These are phyloP conservation scores for Phytophthora vignae DNA, from an alignment of 352 stramenopile species.

Conservation along the genomic window DNA sequence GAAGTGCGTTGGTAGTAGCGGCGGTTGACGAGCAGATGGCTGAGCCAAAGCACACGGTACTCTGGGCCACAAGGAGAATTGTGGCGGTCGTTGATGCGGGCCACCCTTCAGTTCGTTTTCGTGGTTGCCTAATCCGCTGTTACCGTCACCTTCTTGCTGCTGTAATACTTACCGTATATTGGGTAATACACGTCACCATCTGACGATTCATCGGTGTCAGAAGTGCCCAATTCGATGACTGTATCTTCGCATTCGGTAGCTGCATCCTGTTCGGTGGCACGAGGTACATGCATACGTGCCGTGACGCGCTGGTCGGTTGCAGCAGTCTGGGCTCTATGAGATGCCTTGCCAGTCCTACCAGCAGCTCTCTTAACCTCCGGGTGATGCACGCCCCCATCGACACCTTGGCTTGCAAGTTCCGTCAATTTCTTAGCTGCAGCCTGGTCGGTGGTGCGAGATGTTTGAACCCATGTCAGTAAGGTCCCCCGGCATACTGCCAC, in stretches of 20 bases:
- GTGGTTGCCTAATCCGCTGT: not conserved
- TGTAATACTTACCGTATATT: not conserved
- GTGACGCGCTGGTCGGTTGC: not conserved
- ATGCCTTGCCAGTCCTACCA: too few species aligned
- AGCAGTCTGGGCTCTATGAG: too few species aligned
- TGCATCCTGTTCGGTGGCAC: not conserved
- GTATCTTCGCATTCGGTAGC: not conserved
- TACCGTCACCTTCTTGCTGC: not conserved
- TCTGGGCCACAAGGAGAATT: not conserved
- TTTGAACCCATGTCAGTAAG: not conserved
- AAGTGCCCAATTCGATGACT: not conserved
- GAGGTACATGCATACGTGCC: not conserved
- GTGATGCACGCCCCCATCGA: too few species aligned
- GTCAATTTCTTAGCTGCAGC: too few species aligned
- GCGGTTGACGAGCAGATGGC: not conserved
- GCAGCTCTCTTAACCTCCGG: too few species aligned
- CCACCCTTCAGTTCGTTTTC: not conserved
- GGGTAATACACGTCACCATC: not conserved
- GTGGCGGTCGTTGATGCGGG: not conserved
- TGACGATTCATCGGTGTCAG: not conserved
- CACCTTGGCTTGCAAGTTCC: too few species aligned
- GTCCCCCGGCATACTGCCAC: not conserved
- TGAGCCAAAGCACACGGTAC: not conserved
- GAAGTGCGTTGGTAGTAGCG: not conserved
- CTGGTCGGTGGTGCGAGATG: not conserved